Evolutionary conservation across 441 rosid genomes (phyloP).

Genomic region (Arabidopsis lyrata): DNA sequence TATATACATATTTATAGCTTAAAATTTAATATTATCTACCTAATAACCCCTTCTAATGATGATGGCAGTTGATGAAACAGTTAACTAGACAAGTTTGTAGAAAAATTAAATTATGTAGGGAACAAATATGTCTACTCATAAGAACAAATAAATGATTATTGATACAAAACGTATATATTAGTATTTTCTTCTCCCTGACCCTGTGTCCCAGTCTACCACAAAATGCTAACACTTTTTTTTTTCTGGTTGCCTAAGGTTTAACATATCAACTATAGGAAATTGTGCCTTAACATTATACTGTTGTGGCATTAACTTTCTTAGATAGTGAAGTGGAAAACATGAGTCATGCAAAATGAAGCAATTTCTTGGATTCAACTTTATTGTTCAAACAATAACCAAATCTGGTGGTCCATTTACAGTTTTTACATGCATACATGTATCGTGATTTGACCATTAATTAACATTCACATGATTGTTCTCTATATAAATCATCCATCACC

Average conservation of each 20-base stretch:
- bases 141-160: neutral
- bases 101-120: no score
- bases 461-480: slow-evolving; percentile 32
- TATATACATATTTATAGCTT: no score
- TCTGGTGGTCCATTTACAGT: slow-evolving; percentile 28
- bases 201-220: no score
- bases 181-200: no score
- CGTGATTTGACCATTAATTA: slow-evolving; percentile 35
- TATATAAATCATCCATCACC: slow-evolving; percentile 15
- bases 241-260: neutral
- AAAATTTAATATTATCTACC: neutral
- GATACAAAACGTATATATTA: neutral
- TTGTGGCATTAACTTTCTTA: neutral
- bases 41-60: neutral
- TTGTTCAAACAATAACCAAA: slow-evolving; percentile 13
- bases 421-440: slow-evolving; percentile 31
- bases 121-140: neutral
- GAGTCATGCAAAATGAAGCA: slow-evolving; percentile 42
- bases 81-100: neutral
- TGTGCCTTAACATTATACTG: neutral
- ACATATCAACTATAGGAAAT: neutral
- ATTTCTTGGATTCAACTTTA: slow-evolving; percentile 33
- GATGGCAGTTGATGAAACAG: neutral
- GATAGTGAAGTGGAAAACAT: neutral
- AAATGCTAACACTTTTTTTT: no score